phyloP scores from a whole-genome alignment of 257 asterid species.

The Scutellaria baicalensis region DNA sequence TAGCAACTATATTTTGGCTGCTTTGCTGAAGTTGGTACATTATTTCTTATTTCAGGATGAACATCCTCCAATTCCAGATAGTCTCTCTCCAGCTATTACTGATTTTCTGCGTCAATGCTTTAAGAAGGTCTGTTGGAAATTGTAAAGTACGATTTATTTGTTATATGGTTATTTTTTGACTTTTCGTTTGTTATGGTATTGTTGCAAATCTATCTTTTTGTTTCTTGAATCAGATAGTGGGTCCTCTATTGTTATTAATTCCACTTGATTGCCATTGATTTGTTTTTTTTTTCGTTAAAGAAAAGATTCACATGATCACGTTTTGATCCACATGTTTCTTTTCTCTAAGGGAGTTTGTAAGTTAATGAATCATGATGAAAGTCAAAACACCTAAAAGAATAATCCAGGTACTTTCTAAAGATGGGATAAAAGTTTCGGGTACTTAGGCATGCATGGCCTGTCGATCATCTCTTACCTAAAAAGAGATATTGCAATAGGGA shows the following conservation, averaged over 20 bases:
- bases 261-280: not conserved
- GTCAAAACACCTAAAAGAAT: not conserved
- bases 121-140: conserved; percentile 50
- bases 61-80: conserved; percentile 64
- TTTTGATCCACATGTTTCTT: not conserved
- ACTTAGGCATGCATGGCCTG: not conserved
- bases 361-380: not conserved
- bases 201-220: not conserved
- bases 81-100: conserved; percentile 52
- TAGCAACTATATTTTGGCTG: not conserved
- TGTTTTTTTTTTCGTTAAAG: too few species aligned
- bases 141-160: not conserved
- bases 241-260: not conserved
- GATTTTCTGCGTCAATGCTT: conserved; percentile 65
- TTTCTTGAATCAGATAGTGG: not conserved
- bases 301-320: not conserved
- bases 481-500: too few species aligned
- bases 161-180: not conserved
- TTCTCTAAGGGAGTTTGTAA: not conserved
- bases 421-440: not conserved
- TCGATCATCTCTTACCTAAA: too few species aligned
- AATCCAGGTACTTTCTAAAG: not conserved
- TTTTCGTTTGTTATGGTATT: not conserved
- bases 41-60: conserved; percentile 45
- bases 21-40: conserved; percentile 11